Base-by-base conservation (phyloP, 805 yeast genomes). In the Metschnikowia proteae region DNA sequence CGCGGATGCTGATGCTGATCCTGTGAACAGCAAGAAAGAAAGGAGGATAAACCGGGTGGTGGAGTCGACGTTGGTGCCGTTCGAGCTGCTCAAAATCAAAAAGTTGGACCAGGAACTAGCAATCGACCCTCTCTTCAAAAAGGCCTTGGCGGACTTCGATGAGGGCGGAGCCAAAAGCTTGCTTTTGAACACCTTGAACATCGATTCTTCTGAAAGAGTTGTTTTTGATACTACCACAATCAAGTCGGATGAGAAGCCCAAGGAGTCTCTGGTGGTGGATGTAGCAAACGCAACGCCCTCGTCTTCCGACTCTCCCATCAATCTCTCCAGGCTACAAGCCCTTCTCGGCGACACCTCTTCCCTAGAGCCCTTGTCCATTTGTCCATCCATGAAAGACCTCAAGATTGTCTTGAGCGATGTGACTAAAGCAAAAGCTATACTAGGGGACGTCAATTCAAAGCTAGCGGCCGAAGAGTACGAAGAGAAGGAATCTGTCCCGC, bases 101-200 rank as follows among this genome's bases (percentile, higher is more conserved):
- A 77, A 80, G 49, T 64, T 83, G 43, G 89, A 84, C 43, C 80
- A 80, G 60, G 89, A 83, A 57, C 64, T 83, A 23, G 76, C 76
- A 32, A 82, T 84, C 33, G 92, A 86, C 64, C 92, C 92, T 0
- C 68, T 86, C 28, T 86, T 86, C 64, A 84, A 83, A 56, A 84
- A 83, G 59, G 85, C 88, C 0, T 68, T 86, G 43, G 81, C 89
- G 0, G 91, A 85, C 45, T 86, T 86, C 57, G 94, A 86, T 62
- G 92, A 86, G 67, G 91, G 91, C 35, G 92, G 94, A 3, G 84
- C 92, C 6, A 86, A 83, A 59, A 80, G 87, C 50, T 68, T 86
- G 43, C 64, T 86, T 38, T 61, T 84, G 52, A 86, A 86, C 53
- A 79, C 87, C 0, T 71, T 86, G 39, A 73, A 74, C 51, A 70